Percentiles rank a stretch among this genome's conserved stretches.
These are phyloP conservation scores for Phytopythium mirpurense DNA, from an alignment of 352 stramenopile genomes.

Conservation along the genomic window DNA sequence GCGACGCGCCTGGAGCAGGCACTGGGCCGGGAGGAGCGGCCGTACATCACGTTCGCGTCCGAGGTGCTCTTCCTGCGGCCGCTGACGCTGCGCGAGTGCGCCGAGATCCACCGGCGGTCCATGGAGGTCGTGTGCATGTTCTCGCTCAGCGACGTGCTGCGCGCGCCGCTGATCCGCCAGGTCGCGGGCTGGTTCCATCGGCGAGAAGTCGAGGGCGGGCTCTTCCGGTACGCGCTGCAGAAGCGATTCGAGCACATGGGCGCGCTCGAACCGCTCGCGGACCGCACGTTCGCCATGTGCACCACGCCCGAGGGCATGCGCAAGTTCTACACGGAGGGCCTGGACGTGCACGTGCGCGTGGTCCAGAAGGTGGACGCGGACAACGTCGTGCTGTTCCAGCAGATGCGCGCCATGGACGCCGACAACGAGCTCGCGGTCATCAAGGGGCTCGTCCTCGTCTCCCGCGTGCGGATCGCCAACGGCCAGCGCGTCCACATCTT, in stretches of 20 bases:
- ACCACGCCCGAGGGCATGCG: constrained; percentile 10
- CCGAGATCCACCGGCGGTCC: background rate
- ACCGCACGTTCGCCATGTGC: constrained; percentile 6
- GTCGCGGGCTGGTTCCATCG: constrained; percentile 7
- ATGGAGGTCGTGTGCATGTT: background rate
- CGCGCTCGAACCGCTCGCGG: background rate
- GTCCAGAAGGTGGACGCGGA: constrained; percentile 26
- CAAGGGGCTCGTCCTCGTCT: constrained; percentile 7
- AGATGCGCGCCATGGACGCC: background rate
- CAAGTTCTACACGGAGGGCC: constrained; percentile 15
- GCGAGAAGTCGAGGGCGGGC: background rate
- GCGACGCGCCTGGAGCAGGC: too few relatives aligned
- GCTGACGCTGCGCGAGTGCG: constrained; percentile 4
- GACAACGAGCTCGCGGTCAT: background rate
- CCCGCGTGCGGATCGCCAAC: background rate
- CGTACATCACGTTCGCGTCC: background rate
- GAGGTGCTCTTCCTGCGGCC: background rate
- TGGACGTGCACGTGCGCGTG: constrained; percentile 16
- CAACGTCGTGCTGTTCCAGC: constrained; percentile 24
- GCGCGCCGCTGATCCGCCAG: background rate
- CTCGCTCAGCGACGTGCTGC: background rate
- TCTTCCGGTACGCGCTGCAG: constrained; percentile 1
- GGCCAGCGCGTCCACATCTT: background rate
- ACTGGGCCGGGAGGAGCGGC: too few relatives aligned
- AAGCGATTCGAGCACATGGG: constrained; percentile 3